Evolutionary conservation across 169 alveolate species (phyloP).

Genomic region (Plasmodium knowlesi): DNA sequence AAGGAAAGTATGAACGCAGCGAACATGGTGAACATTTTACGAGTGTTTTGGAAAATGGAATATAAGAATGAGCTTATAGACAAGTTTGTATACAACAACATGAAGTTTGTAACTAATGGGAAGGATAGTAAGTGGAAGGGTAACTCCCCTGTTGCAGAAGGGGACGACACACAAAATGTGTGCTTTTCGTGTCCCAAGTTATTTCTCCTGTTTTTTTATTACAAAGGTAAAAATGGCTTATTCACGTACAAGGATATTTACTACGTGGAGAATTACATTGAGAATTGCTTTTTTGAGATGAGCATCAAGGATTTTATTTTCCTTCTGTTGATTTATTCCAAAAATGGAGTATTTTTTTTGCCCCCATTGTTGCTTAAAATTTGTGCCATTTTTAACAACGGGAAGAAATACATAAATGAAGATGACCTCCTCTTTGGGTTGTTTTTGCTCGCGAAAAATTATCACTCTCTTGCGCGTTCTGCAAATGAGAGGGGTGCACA

Average conservation of each 20-base stretch:
- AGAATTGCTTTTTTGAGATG: constrained; percentile 39
- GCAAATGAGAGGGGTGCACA: background rate
- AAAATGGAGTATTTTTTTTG: constrained; percentile 18
- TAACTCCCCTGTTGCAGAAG: background rate
- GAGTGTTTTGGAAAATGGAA: constrained; percentile 67
- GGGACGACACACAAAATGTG: background rate
- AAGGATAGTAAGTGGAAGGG: background rate
- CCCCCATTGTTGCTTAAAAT: constrained; percentile 66
- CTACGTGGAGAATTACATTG: constrained; percentile 56
- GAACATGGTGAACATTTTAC: constrained; percentile 42
- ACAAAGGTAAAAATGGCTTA: constrained; percentile 64
- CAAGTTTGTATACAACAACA: constrained; percentile 28
- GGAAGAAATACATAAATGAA: constrained; percentile 3
- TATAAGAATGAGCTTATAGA: constrained; percentile 45
- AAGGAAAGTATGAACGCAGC: constrained; percentile 55
- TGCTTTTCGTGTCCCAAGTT: constrained; percentile 47
- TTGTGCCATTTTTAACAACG: constrained; percentile 45
- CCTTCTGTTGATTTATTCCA: constrained; percentile 35
- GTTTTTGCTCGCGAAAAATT: constrained; percentile 64
- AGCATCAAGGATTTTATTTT: constrained; percentile 51
- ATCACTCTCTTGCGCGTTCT: constrained; percentile 14
- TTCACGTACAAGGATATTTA: constrained; percentile 52
- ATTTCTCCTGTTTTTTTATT: constrained; percentile 53
- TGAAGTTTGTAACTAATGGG: constrained; percentile 8
- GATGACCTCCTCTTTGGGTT: constrained; percentile 37